Conservation (phyloP, 768 basidiomycete genomes). For the Naganishia vaughanmartiniae region DNA sequence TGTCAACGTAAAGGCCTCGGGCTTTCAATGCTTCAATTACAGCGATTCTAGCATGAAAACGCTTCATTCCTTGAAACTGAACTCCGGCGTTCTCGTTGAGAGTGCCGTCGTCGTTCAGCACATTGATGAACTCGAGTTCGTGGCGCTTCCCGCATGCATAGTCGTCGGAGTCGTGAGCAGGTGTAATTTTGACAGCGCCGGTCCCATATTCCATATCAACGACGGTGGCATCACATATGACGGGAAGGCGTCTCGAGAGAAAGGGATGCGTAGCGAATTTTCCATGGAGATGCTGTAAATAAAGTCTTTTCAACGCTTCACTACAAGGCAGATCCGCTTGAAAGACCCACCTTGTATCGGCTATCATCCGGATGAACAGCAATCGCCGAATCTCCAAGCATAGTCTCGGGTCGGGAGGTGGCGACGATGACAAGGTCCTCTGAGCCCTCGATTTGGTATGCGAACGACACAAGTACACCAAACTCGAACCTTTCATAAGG, state of each 20-base stretch:
- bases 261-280: conserved; percentile 90
- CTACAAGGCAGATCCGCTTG: background rate
- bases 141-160: conserved; percentile 89
- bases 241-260: conserved; percentile 77
- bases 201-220: conserved; percentile 96
- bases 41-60: conserved; percentile 84
- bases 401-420: conserved; percentile 96
- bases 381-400: conserved; percentile 95
- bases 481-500: conserved; percentile 94
- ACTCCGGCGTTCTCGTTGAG: conserved; percentile 84
- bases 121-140: conserved; percentile 84
- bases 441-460: conserved; percentile 82
- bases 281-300: conserved; percentile 76
- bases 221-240: conserved; percentile 75
- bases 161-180: conserved; percentile 95
- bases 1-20: conserved; percentile 78
- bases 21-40: conserved; percentile 82
- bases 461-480: conserved; percentile 93
- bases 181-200: conserved; percentile 98
- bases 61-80: conserved; percentile 88
- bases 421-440: conserved; percentile 91
- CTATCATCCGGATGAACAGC: conserved; percentile 92
- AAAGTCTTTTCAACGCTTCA: too few species aligned
- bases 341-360: conserved; percentile 67
- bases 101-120: conserved; percentile 94